phyloP scores from a whole-genome alignment of 495 filamentous ascomycete genomes.

The Daldinia grandis region DNA sequence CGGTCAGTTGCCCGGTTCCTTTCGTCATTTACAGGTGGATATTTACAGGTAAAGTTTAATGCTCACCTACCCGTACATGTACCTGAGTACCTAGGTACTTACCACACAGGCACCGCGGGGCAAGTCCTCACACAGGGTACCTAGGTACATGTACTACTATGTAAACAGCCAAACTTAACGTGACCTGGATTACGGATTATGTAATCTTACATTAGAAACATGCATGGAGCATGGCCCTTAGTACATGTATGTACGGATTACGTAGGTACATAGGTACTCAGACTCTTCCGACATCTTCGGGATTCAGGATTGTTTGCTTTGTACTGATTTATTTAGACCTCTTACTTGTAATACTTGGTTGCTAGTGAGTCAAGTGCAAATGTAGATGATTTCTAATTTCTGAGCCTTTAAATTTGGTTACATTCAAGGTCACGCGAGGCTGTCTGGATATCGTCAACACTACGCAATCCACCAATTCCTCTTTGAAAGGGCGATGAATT shows the following conservation, averaged over 20 bases:
- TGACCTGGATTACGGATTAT: too few species aligned
- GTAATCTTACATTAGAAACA: too few species aligned
- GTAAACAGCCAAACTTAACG: too few species aligned
- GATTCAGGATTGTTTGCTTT: not conserved
- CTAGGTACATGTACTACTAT: too few species aligned
- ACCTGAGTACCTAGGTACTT: too few species aligned
- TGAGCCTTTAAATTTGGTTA: not conserved
- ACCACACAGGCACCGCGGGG: not conserved
- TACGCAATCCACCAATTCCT: not conserved
- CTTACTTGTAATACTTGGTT: not conserved
- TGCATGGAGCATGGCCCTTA: too few species aligned
- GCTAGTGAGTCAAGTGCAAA: not conserved
- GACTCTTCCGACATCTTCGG: not conserved
- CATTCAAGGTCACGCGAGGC: not conserved
- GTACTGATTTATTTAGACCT: not conserved
- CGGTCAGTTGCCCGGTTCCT: not conserved
- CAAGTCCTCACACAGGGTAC: not conserved
- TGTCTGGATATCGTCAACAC: not conserved
- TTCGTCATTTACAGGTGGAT: constrained; percentile 5
- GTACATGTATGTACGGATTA: not conserved
- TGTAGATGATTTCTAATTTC: not conserved
- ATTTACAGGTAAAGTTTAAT: not conserved
- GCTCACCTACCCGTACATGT: too few species aligned
- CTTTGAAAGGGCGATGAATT: not conserved
- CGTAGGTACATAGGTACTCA: not conserved